Evolutionary conservation across 345 rosid genomes (phyloP).

Genomic region (Gossypium mustelinum): DNA sequence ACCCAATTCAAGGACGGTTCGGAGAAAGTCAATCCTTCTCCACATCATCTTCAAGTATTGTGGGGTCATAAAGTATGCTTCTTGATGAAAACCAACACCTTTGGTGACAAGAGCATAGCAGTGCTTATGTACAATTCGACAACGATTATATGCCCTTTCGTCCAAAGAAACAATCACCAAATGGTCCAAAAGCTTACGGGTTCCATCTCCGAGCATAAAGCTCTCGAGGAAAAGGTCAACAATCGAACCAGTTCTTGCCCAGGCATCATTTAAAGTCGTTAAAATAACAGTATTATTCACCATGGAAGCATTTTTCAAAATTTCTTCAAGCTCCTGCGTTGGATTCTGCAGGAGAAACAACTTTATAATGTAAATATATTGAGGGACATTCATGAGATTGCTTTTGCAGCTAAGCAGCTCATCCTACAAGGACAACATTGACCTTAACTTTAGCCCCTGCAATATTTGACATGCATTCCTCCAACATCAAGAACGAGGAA

Average conservation of each 20-base stretch:
- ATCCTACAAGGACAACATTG: neutral
- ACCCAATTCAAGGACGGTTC: constrained; percentile 76
- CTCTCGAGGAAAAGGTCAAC: constrained; percentile 77
- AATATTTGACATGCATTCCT: neutral
- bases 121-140: constrained; percentile 48
- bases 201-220: constrained; percentile 59
- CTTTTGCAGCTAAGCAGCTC: neutral
- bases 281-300: constrained; percentile 58
- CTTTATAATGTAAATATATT: neutral
- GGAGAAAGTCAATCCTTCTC: constrained; percentile 77
- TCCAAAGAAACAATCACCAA: constrained; percentile 77
- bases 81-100: constrained; percentile 60
- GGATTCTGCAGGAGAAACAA: constrained; percentile 17
- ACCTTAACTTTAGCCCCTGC: too few species aligned
- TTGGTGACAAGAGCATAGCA: constrained; percentile 69
- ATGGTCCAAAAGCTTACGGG: constrained; percentile 57
- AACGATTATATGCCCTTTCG: constrained; percentile 55
- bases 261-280: constrained; percentile 79
- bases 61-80: constrained; percentile 83
- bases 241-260: constrained; percentile 65
- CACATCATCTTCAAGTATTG: constrained; percentile 91
- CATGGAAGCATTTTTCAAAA: constrained; percentile 58
- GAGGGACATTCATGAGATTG: neutral
- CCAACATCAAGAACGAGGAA: neutral
- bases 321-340: constrained; percentile 45